A percentile compares a stretch with the other conserved stretches of the same genome.
These are phyloP conservation scores for Colletotrichum filicis DNA, from an alignment of 2,329 filamentous ascomycete genomes.

Conservation along the genomic window DNA sequence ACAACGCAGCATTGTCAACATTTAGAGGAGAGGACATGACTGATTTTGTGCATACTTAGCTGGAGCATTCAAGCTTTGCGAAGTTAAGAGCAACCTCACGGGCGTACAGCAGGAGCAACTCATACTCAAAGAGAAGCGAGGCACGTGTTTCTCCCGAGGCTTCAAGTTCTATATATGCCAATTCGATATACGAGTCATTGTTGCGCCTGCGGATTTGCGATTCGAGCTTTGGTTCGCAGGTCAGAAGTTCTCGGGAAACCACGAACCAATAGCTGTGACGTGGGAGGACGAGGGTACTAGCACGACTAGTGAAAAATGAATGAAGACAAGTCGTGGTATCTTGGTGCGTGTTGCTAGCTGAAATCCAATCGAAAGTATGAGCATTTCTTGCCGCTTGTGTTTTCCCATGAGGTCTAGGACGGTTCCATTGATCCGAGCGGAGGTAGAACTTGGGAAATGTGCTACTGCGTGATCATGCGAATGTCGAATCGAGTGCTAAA, in stretches of 20 bases:
- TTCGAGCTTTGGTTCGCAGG: constrained; percentile 57
- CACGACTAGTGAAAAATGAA: not conserved
- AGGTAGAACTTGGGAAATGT: not conserved
- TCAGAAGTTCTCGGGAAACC: constrained; percentile 50
- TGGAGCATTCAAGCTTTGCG: constrained; percentile 50
- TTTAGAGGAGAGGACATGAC: not conserved
- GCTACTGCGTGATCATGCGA: not conserved
- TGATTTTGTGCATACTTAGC: constrained; percentile 39
- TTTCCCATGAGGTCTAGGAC: not conserved
- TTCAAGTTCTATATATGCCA: constrained; percentile 51
- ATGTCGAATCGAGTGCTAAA: too few relatives aligned
- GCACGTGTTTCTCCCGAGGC: constrained; percentile 46
- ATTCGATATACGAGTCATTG: constrained; percentile 64
- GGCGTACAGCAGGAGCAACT: constrained; percentile 52
- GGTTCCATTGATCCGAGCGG: too few relatives aligned
- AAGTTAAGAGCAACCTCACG: constrained; percentile 52
- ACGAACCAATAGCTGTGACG: constrained; percentile 48
- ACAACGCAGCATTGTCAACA: not conserved
- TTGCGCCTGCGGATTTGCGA: constrained; percentile 64
- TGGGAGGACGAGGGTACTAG: constrained; percentile 46
- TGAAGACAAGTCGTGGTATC: not conserved
- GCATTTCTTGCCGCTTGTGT: not conserved
- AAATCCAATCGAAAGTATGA: not conserved
- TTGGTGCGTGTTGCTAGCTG: not conserved
- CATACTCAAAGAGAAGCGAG: constrained; percentile 48